These are phyloP conservation scores for Stephania japonica DNA, from an alignment of 164 flowering plant genomes.

Conservation along the genomic window DNA sequence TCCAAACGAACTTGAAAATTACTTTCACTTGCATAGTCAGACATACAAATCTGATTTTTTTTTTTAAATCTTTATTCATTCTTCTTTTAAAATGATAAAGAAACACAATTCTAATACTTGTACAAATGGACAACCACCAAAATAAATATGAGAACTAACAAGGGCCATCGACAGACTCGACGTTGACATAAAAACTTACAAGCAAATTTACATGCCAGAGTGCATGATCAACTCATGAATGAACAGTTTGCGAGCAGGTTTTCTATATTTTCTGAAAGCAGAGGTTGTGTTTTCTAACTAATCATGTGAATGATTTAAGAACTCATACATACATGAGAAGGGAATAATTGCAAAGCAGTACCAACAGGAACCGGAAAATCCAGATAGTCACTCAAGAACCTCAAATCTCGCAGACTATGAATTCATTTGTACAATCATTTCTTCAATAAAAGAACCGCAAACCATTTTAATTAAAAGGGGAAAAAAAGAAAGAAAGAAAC, in stretches of 20 bases:
- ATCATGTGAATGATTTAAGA: not conserved
- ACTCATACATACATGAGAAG: not conserved
- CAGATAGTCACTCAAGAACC: not conserved
- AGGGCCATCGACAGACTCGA: too few species aligned
- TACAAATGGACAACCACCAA: not conserved
- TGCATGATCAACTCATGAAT: not conserved
- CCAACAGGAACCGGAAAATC: not conserved
- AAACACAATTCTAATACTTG: too few species aligned
- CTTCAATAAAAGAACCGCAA: not conserved
- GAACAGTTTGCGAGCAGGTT: not conserved
- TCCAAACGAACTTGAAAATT: not conserved
- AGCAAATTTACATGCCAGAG: not conserved
- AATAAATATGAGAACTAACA: too few species aligned
- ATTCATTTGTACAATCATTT: slow-evolving; percentile 1
- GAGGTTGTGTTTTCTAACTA: not conserved
- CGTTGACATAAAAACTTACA: not conserved
- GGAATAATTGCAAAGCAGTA: not conserved
- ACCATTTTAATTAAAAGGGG: not conserved
- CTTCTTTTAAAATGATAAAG: too few species aligned
- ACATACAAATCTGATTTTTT: not conserved
- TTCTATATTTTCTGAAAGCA: not conserved
- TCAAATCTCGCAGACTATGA: not conserved
- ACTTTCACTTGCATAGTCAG: not conserved
- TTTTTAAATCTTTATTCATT: too few species aligned
- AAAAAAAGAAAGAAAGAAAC: not conserved